Evolutionary conservation across 177 flowering plant genomes (phyloP), one percentile per base, ranked within the genome.

Genomic region (Vitis hybrid): DNA sequence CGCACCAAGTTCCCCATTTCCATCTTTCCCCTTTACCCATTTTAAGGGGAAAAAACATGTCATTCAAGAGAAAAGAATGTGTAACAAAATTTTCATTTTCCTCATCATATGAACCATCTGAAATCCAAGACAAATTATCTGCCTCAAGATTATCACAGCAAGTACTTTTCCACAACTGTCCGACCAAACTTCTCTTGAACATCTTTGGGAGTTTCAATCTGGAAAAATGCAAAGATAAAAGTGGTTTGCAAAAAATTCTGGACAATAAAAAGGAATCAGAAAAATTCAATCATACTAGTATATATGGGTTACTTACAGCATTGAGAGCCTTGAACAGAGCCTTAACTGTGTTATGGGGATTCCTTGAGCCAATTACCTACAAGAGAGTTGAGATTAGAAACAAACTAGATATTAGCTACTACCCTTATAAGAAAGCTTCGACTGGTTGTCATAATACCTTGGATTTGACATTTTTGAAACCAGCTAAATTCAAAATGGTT

Each of bases 171-270:
- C 3, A 94, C 97, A 51, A 94, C 98, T 9, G 90, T 84, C 58
- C 98, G 87, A 2, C 98, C 98, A 76, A 94, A 87, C 85, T 92
- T 92, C 81, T 94, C 91, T 81, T 92, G 91, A 52, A 94, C 87
- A 77, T 94, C 97, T 78, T 92, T 94, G 48, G 95, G 97, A 66
- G 92, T 92, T 79, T 92, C 97, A 70, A 92, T 84, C 98, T 94
- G 91, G 29, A 71, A 71, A 39, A 50, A 15, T 45, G 13, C 53
- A 14, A 2, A 52, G 3, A 39, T 10, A 3, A 53, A 58, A 22
- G 60, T 39, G 63, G 15, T 16, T 3, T 6, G 51, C 3, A 18
- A 39, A 19, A 55, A 14, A 48, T 16, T 56, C 51, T 12, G 21
- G 33, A 0, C 31, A 10, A 12, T 7, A 14, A 62, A 26, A 57